Conservation (phyloP, 345 rosid genomes). For the Citrus medica region DNA sequence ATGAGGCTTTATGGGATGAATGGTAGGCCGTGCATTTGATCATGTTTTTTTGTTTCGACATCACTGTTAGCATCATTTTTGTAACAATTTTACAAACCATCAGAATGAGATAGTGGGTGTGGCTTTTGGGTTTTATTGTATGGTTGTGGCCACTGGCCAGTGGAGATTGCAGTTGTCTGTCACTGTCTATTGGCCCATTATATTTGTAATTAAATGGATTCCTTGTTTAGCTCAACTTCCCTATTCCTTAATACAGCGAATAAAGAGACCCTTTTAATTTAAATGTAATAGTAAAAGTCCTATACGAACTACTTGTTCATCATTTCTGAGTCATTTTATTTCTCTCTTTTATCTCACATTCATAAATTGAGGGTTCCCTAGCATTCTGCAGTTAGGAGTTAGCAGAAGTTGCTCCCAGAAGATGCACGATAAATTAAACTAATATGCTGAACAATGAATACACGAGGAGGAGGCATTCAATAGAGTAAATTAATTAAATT, state of each 20-base stretch:
- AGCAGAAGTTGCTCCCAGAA: neutral
- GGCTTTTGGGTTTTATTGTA: neutral
- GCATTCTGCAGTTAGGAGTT: too few relatives aligned
- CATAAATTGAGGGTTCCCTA: too few relatives aligned
- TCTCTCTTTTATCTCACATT: too few relatives aligned
- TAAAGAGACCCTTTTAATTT: neutral
- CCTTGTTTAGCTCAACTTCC: neutral
- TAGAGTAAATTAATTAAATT: too few relatives aligned
- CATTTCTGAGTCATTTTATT: too few relatives aligned
- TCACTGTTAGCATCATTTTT: neutral
- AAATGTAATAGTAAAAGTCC: too few relatives aligned
- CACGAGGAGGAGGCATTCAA: neutral
- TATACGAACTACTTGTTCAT: too few relatives aligned
- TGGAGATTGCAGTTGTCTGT: neutral
- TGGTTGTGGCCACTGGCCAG: neutral
- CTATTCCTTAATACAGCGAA: neutral
- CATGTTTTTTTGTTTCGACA: constrained; percentile 4
- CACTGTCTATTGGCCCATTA: neutral
- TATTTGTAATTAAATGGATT: too few relatives aligned
- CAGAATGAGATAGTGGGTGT: too few relatives aligned
- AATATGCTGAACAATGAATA: too few relatives aligned
- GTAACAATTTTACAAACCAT: neutral
- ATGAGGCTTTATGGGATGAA: neutral
- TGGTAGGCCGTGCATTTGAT: constrained; percentile 5
- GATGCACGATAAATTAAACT: neutral